Conservation (phyloP, 129 eudicot species). For the Flaveria ramosissima region DNA sequence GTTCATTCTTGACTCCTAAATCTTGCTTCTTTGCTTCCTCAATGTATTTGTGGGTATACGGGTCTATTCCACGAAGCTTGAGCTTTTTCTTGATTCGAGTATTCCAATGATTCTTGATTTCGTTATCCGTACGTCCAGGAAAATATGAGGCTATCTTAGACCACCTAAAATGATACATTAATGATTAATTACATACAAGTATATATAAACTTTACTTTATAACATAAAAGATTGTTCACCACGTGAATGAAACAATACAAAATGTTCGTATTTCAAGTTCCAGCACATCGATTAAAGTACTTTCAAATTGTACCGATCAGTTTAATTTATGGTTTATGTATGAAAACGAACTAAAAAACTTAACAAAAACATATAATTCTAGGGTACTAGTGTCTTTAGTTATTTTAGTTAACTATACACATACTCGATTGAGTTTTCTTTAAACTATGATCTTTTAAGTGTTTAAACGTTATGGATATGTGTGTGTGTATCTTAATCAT, state of each 20-base stretch:
- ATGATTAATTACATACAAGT: not conserved
- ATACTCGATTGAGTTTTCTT: too few species aligned
- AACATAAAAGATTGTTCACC: not conserved
- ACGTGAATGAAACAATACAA: too few species aligned
- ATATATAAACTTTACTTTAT: not conserved
- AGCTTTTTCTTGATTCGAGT: slow-evolving; percentile 76
- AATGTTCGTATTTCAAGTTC: too few species aligned
- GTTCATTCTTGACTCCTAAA: slow-evolving; percentile 16
- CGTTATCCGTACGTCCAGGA: slow-evolving; percentile 82
- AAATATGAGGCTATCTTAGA: slow-evolving; percentile 78
- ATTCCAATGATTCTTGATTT: slow-evolving; percentile 80
- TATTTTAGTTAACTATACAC: not conserved
- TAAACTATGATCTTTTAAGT: not conserved
- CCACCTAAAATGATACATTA: slow-evolving; percentile 48
- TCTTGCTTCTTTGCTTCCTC: slow-evolving; percentile 35
- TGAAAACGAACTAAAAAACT: too few species aligned
- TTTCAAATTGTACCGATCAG: too few species aligned
- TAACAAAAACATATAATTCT: too few species aligned
- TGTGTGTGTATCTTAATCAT: too few species aligned
- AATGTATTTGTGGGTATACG: slow-evolving; percentile 49
- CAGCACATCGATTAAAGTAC: too few species aligned
- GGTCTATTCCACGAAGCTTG: slow-evolving; percentile 57
- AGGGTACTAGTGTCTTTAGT: too few species aligned
- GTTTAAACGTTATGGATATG: too few species aligned
- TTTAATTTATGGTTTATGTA: too few species aligned